Conservation (phyloP, 768 basidiomycete genomes). For the Auricularia heimuer region DNA sequence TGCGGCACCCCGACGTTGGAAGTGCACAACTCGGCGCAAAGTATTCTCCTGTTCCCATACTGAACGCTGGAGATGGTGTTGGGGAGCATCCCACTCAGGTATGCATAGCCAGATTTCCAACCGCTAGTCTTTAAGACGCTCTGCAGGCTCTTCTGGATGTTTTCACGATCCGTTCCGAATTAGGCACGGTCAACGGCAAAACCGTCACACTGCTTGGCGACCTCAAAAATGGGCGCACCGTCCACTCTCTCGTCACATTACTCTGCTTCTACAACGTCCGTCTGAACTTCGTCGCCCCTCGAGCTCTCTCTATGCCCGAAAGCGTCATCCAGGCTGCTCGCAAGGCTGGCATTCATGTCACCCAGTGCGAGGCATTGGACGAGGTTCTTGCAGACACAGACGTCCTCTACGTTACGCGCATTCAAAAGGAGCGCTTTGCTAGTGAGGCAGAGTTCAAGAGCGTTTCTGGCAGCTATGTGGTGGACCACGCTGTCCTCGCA, state of each 20-base stretch:
- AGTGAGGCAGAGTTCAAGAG: constrained; percentile 75
- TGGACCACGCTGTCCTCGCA: constrained; percentile 89
- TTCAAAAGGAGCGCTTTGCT: constrained; percentile 90
- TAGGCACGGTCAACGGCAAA: constrained; percentile 94
- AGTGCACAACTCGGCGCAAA: constrained; percentile 95
- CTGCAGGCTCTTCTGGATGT: constrained; percentile 73
- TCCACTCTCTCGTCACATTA: constrained; percentile 89
- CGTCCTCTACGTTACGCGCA: constrained; percentile 91
- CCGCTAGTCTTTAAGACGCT: constrained; percentile 2
- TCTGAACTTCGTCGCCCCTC: constrained; percentile 91
- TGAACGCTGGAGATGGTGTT: constrained; percentile 95
- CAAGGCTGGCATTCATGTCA: constrained; percentile 70
- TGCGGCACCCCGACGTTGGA: constrained; percentile 90
- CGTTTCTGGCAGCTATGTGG: constrained; percentile 85
- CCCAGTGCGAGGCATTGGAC: constrained; percentile 79
- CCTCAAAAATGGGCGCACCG: constrained; percentile 95
- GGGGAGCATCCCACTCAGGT: constrained; percentile 97
- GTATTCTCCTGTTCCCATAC: constrained; percentile 86
- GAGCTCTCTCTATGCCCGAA: constrained; percentile 80
- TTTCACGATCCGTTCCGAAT: constrained; percentile 93
- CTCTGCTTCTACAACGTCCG: constrained; percentile 87
- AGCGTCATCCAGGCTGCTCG: constrained; percentile 74
- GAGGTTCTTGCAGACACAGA: constrained; percentile 89
- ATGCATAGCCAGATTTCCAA: constrained; percentile 7
- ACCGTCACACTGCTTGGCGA: constrained; percentile 91